Evolutionary conservation across 192 early-diverging fungal species (phyloP), one percentile per base, ranked within the genome.

Genomic region (Coemansia sp.): DNA sequence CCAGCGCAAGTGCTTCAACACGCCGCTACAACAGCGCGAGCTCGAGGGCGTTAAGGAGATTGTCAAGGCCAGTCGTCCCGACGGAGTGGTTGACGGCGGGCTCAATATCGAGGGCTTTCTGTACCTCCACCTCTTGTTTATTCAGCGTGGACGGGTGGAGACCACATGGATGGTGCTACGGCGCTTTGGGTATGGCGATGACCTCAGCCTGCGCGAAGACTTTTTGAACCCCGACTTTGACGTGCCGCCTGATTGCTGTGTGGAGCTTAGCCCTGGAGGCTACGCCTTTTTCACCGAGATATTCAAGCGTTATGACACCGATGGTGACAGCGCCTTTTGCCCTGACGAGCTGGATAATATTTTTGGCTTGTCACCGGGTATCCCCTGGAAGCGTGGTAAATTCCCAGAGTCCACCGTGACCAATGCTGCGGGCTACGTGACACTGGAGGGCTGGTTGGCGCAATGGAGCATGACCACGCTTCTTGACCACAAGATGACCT

Each of bases 381-480:
- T 92, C 63, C 97, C 97, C n/a, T 99, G 97, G 97, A 84, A 85
- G 40, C 85, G 87, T 55, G 88, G 88, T 18, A 90, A 85, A 35
- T 95, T 96, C 62, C 92, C 94, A 10, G 88, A 94, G 60, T 93
- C 94, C 3, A 95, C 94, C 1, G 90, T 95, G 13, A 95, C 94
- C 37, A 93, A 93, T 24, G 92, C 92, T 40, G 84, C 91, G 1
- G 94, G 94, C 14, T 88, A 88, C 11, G 91, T 99, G 9, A 96
- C 97, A 3, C 81, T 98, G 55, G 95, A 96, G 74, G 95, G 96
- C 16, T 99, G 95, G 84, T 77, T 99, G 26, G 96, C 95, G n/a
- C 96, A 97, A 70, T 99, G 97, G 97, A 95, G 95, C 80, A 97
- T 98, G 96, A 95, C 93, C 1, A 98, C 97, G 5, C 83, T 97